These are phyloP conservation scores for Suaeda aralocaspica DNA, from an alignment of 148 eudicot species.

Conservation along the genomic window DNA sequence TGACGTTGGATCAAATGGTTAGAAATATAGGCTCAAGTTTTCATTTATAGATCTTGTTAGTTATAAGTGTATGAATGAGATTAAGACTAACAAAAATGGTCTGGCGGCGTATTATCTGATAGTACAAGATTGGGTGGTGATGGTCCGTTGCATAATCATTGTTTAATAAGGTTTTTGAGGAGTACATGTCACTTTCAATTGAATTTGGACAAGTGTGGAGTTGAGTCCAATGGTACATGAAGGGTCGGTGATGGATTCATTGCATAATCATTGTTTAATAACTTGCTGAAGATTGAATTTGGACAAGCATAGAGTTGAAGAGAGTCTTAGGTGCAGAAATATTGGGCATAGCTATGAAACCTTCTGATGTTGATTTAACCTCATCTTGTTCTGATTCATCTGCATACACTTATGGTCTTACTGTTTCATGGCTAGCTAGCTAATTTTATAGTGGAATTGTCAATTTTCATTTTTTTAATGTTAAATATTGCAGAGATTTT, in stretches of 20 bases:
- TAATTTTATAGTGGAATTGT: background rate
- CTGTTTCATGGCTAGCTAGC: background rate
- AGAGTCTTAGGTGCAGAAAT: background rate
- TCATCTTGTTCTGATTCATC: background rate
- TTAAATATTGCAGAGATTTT: conserved; percentile 69
- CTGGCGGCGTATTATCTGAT: background rate
- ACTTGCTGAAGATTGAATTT: too few relatives aligned
- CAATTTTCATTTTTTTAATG: background rate
- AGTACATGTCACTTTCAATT: background rate
- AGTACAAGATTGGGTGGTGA: too few relatives aligned
- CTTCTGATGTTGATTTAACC: background rate
- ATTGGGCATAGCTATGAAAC: background rate
- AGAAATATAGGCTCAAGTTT: background rate
- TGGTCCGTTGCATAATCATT: background rate
- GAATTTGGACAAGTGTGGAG: background rate
- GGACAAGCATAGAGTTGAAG: background rate
- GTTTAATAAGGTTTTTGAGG: conserved; percentile 3
- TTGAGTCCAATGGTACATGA: too few relatives aligned
- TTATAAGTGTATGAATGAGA: background rate
- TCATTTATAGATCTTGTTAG: background rate
- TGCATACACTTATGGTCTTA: background rate
- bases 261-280: too few relatives aligned
- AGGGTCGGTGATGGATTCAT: too few relatives aligned
- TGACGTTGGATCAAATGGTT: background rate
- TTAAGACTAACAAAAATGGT: background rate